Evolutionary conservation across 192 early-diverging fungal species (phyloP).

Genomic region (Coemansia sp.): DNA sequence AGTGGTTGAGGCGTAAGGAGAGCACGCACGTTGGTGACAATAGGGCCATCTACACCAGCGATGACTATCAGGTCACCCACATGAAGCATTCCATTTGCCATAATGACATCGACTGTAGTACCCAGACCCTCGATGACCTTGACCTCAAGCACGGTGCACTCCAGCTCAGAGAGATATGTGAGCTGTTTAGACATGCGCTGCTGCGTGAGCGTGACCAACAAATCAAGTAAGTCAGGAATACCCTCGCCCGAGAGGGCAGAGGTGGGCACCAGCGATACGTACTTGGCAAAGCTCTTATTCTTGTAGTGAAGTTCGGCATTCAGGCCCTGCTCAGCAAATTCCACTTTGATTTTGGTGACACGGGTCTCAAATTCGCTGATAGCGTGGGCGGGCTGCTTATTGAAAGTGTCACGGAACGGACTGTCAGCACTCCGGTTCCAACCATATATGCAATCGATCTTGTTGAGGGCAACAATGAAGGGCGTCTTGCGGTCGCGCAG

Average conservation of each 20-base stretch:
- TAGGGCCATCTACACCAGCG: constrained; percentile 86
- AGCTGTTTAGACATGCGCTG: constrained; percentile 87
- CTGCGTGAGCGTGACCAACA: constrained; percentile 92
- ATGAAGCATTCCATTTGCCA: constrained; percentile 90
- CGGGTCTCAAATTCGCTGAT: constrained; percentile 82
- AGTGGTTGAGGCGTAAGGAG: constrained; percentile 99
- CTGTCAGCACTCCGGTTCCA: constrained; percentile 88
- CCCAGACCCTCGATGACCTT: constrained; percentile 99
- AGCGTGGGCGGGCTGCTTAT: constrained; percentile 68
- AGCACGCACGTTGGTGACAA: constrained; percentile 90
- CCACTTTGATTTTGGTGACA: constrained; percentile 62
- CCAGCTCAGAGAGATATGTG: constrained; percentile 94
- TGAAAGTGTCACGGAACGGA: constrained; percentile 77
- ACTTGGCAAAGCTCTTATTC: constrained; percentile 93
- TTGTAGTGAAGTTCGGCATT: constrained; percentile 93
- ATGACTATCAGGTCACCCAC: constrained; percentile 96
- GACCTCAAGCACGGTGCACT: constrained; percentile 98
- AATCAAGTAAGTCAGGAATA: constrained; percentile 93
- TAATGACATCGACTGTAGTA: constrained; percentile 95
- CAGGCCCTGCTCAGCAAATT: constrained; percentile 96
- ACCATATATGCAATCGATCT: constrained; percentile 94
- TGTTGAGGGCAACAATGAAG: constrained; percentile 98
- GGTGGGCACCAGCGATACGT: constrained; percentile 95
- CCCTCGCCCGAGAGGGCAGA: constrained; percentile 99
- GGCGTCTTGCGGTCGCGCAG: constrained; percentile 93